Conservation (phyloP, 2,329 filamentous ascomycete genomes). For the Ophiostoma sp. region DNA sequence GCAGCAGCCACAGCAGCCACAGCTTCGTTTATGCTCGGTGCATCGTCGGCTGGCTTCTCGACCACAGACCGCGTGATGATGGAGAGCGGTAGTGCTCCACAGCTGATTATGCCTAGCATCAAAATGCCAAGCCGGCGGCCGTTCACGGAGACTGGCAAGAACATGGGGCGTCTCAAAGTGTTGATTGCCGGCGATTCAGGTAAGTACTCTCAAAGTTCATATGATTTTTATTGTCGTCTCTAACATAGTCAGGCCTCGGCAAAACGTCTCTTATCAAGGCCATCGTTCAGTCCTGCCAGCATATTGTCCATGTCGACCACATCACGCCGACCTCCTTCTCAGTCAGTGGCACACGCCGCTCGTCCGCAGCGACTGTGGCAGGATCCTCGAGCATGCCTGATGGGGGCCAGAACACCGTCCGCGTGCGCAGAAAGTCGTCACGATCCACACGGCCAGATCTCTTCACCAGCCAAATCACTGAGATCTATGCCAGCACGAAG, state of each 20-base stretch:
- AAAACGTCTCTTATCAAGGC: conserved; percentile 89
- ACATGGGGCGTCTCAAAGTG: conserved; percentile 84
- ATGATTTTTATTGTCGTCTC: conserved; percentile 1
- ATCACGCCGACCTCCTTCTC: conserved; percentile 39
- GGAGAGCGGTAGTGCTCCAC: conserved; percentile 60
- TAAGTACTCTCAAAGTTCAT: conserved; percentile 39
- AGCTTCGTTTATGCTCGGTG: neutral
- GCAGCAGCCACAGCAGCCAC: neutral
- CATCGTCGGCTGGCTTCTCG: conserved; percentile 9
- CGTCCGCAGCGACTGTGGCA: conserved; percentile 25
- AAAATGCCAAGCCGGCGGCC: conserved; percentile 84
- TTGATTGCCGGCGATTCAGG: conserved; percentile 78
- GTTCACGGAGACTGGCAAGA: conserved; percentile 84
- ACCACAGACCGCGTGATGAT: conserved; percentile 38
- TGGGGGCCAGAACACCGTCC: conserved; percentile 27
- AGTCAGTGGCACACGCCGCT: conserved; percentile 29
- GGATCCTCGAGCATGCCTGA: conserved; percentile 5
- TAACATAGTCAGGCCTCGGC: conserved; percentile 62
- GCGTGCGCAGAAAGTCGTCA: conserved; percentile 27
- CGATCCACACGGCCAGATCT: conserved; percentile 28
- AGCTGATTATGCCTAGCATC: conserved; percentile 97
- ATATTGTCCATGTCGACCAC: conserved; percentile 91
- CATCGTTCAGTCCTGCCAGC: conserved; percentile 80
- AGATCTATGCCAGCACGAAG: conserved; percentile 77
- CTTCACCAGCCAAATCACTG: conserved; percentile 52